These are phyloP conservation scores for Lipomyces sp. DNA, from an alignment of 805 yeast genomes.

Conservation along the genomic window DNA sequence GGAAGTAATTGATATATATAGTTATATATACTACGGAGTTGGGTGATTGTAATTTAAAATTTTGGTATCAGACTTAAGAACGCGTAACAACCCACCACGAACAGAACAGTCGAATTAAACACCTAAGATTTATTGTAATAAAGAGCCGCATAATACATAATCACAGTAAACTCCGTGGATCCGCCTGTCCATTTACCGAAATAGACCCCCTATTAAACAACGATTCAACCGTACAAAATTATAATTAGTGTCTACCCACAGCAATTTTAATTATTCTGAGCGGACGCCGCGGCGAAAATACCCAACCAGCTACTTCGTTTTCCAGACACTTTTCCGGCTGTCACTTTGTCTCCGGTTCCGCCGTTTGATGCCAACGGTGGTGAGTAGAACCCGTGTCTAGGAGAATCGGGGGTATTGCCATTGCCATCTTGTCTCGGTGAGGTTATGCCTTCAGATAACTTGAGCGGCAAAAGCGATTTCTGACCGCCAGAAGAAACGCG, in stretches of 20 bases:
- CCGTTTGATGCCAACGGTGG: background rate
- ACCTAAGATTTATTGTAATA: background rate
- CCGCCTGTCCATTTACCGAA: background rate
- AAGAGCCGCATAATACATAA: background rate
- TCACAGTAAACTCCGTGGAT: background rate
- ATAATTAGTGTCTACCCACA: background rate
- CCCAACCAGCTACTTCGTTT: constrained; percentile 22
- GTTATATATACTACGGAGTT: background rate
- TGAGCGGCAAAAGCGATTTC: constrained; percentile 20
- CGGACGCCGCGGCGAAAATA: constrained; percentile 7
- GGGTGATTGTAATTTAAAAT: background rate
- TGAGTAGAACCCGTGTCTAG: constrained; percentile 6
- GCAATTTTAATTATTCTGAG: background rate
- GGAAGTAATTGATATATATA: background rate
- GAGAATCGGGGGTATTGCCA: background rate
- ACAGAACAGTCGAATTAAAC: background rate
- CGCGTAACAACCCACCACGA: background rate
- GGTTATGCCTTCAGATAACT: constrained; percentile 13
- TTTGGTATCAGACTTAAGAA: too few species aligned
- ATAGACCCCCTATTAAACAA: background rate
- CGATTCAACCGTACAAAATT: background rate
- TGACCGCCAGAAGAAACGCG: constrained; percentile 30
- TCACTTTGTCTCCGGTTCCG: background rate
- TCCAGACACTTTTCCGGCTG: background rate
- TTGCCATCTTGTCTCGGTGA: constrained; percentile 15